A percentile compares a stretch with the other conserved stretches of the same genome.
These are phyloP conservation scores for Neurospora sp. DNA, from an alignment of 495 filamentous ascomycete genomes.

Conservation along the genomic window DNA sequence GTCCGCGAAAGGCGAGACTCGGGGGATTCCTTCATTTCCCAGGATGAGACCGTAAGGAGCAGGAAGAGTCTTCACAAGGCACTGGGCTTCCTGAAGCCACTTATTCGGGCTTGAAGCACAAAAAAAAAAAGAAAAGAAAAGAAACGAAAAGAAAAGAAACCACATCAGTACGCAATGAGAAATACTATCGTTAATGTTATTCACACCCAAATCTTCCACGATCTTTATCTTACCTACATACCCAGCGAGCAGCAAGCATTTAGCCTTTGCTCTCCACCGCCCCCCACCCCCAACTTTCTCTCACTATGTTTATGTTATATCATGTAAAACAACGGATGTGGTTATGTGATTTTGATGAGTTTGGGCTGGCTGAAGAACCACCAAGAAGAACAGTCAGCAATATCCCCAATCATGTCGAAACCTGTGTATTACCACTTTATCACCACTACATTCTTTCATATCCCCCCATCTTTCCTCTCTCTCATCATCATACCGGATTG, in stretches of 20 bases:
- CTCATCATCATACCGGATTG: neutral
- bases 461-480: neutral
- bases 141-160: neutral
- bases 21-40: constrained; percentile 4
- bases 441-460: neutral
- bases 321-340: neutral
- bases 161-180: neutral
- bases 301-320: neutral
- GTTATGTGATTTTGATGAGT: neutral
- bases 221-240: neutral
- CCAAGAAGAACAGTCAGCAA: neutral
- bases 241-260: neutral
- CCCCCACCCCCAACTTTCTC: neutral
- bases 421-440: neutral
- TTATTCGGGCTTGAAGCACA: neutral
- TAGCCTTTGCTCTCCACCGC: neutral
- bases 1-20: constrained; percentile 27
- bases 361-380: neutral
- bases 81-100: constrained; percentile 10
- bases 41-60: neutral
- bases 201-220: neutral
- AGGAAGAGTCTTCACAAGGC: constrained; percentile 4
- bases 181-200: neutral
- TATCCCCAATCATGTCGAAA: neutral
- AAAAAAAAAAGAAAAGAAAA: neutral